Percentiles rank a stretch among this genome's conserved stretches.
phyloP scores from a whole-genome alignment of 257 asterid genomes.

The Coffea eugenioides region DNA sequence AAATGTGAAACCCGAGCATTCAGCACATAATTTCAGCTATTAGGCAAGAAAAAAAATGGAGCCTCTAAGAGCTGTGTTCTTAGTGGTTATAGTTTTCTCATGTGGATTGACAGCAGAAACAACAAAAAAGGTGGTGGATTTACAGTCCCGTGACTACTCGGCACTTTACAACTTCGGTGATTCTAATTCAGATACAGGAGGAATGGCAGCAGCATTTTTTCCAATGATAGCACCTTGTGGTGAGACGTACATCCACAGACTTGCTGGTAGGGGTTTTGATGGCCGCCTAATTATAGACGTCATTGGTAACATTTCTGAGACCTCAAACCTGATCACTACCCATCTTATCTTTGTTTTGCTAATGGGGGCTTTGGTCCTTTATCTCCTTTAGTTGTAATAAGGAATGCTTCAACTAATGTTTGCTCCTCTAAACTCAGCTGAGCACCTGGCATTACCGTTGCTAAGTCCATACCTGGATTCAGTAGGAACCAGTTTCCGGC shows the following conservation, averaged over 20 bases:
- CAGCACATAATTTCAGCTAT: conserved; percentile 14
- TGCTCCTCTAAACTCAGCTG: conserved; percentile 34
- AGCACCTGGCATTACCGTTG: conserved; percentile 46
- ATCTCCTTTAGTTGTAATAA: background rate
- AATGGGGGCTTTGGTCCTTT: no score
- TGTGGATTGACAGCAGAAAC: background rate
- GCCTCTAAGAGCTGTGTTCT: conserved; percentile 5
- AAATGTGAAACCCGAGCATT: background rate
- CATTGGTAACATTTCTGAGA: conserved; percentile 29
- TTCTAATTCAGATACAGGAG: conserved; percentile 75
- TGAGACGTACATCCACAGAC: conserved; percentile 45
- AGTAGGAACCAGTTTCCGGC: conserved; percentile 45
- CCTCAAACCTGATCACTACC: background rate
- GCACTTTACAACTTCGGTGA: conserved; percentile 70
- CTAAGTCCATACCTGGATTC: conserved; percentile 68
- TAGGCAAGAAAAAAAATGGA: background rate
- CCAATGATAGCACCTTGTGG: conserved; percentile 47
- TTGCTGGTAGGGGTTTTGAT: conserved; percentile 57
- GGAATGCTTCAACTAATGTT: background rate
- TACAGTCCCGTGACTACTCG: conserved; percentile 34
- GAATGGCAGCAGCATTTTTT: conserved; percentile 49
- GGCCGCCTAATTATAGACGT: conserved; percentile 72
- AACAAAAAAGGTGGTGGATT: background rate
- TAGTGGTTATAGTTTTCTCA: background rate
- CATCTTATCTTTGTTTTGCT: background rate